Percentiles rank a stretch among this genome's conserved stretches.
phyloP scores from a whole-genome alignment of 2,329 filamentous ascomycete species.

The Fusarium keratoplasticum region DNA sequence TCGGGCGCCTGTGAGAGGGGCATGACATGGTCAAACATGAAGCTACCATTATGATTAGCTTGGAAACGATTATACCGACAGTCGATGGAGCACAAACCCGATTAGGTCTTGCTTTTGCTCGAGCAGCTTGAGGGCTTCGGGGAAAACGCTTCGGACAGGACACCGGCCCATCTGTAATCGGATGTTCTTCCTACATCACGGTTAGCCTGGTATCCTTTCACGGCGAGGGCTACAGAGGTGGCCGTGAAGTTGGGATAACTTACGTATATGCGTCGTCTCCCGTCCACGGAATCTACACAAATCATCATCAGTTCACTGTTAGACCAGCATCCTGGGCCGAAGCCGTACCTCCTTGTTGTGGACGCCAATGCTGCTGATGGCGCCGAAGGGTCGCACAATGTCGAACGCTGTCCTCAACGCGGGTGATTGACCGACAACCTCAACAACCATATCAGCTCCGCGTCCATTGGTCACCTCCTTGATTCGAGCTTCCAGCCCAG shows the following conservation, averaged over 20 bases:
- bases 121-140: constrained; percentile 72
- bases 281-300: constrained; percentile 71
- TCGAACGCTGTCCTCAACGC: constrained; percentile 79
- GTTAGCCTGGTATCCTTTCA: constrained; percentile 36
- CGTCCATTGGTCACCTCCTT: constrained; percentile 81
- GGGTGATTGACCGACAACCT: constrained; percentile 78
- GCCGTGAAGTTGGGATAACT: constrained; percentile 37
- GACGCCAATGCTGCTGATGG: constrained; percentile 80
- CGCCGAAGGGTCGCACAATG: constrained; percentile 77
- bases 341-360: constrained; percentile 75
- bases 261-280: constrained; percentile 72
- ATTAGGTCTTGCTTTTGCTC: constrained; percentile 75
- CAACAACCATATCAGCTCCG: constrained; percentile 87
- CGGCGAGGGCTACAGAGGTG: background rate
- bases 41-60: constrained; percentile 58
- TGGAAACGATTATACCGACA: background rate
- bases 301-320: constrained; percentile 9
- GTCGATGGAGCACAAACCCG: constrained; percentile 61
- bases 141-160: constrained; percentile 77
- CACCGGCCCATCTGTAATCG: constrained; percentile 81
- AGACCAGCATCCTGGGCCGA: background rate
- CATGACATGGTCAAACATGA: constrained; percentile 83
- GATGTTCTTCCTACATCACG: constrained; percentile 71
- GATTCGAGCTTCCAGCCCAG: constrained; percentile 75
- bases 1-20: constrained; percentile 73